Percentiles rank a stretch among this genome's conserved stretches.
Conservation (phyloP, 225 moss, liverwort and hornwort species). For the Neckera pumila region DNA sequence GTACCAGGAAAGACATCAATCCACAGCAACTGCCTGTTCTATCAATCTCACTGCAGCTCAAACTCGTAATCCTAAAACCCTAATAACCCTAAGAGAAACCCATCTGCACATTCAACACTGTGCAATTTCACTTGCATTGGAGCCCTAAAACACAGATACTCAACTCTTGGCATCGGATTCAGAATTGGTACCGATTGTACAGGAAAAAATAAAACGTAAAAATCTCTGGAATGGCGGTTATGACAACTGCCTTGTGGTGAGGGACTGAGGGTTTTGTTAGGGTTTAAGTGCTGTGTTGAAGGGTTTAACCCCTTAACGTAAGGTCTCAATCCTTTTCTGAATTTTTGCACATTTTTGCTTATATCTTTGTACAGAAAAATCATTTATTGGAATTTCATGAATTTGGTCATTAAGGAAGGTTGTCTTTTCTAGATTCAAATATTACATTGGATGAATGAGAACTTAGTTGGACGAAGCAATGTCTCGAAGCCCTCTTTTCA, state of each 20-base stretch:
- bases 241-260: background rate
- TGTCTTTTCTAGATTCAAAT: too few relatives aligned
- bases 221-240: background rate
- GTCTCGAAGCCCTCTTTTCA: too few relatives aligned
- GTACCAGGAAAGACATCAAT: slow-evolving; percentile 27
- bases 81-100: background rate
- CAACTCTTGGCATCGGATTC: background rate
- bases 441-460: too few relatives aligned
- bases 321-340: too few relatives aligned
- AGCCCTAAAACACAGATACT: background rate
- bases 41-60: background rate
- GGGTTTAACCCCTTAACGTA: too few relatives aligned
- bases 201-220: background rate
- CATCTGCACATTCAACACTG: background rate
- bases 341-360: too few relatives aligned
- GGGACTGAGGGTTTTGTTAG: background rate
- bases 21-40: background rate
- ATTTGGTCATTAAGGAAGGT: too few relatives aligned
- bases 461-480: too few relatives aligned
- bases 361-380: too few relatives aligned
- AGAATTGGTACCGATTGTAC: background rate
- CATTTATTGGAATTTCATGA: too few relatives aligned
- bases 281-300: background rate
- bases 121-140: background rate
- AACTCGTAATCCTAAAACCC: background rate